Base-by-base conservation (phyloP, 176 grass and related monocot genomes). In the Rhynchospora breviuscula region DNA sequence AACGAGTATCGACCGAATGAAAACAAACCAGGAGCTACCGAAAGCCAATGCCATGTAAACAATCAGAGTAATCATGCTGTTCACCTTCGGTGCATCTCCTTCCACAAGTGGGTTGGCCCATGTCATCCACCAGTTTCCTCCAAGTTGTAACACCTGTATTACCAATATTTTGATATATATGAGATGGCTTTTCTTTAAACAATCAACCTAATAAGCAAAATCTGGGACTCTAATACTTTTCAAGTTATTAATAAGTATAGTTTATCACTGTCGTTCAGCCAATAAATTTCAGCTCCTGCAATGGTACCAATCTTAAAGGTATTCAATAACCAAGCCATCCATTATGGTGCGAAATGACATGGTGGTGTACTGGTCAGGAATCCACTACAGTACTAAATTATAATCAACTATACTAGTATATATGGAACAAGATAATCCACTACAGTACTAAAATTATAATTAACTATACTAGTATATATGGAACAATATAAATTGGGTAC, bases 61-160 rank as follows among this genome's bases (percentile, higher is more conserved):
- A 78, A 90, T 87, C 31, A 99, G 79, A 79, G 94, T 93, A 72
- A 91, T 76, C 86, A 93, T 84, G 0, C 81, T 92, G 80, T 87
- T 83, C 82, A 93, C 88, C 85, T 99, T 99, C 61, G 96, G 93
- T 53, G 78, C 49, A 84, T 91, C 93, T 17, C 96, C 93, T 91
- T 87, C 86, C 26, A 90, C 93, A 88, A 95, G 92, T 44, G 96
- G 96, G 57, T 95, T 99, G 46, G 96, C 96, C 96, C 96, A 99
- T 13, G 96, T 93, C 96, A 99, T 99, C 96, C 96, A 99, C 96
- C 96, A 99, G 71, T 95, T 99, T 79, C 96, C 88, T 18, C 90
- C 96, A 85, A 99, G 92, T 85, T 99, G 96, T 85, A 99, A 91
- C 65, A 99, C 91, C 80, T 82, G 44, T 40, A 82, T 56, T 56